phyloP scores from a whole-genome alignment of 2,329 filamentous ascomycete species.

The Hypocrella siamensis region DNA sequence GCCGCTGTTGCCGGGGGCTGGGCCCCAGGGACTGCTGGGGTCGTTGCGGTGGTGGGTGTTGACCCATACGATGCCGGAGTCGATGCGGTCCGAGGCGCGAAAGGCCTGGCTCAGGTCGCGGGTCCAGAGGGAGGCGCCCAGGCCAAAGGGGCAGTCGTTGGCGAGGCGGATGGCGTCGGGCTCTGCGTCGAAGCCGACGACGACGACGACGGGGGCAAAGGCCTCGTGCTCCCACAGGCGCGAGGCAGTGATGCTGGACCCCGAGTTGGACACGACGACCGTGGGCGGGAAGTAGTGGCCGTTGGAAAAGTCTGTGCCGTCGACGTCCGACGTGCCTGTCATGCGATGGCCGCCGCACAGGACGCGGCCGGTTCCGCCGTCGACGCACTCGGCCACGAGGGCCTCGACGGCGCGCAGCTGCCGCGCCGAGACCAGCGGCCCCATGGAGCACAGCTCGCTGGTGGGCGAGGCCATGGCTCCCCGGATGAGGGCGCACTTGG shows the following conservation, averaged over 20 bases:
- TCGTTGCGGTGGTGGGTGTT: conserved; percentile 57
- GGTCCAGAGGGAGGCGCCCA: conserved; percentile 67
- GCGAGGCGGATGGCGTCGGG: conserved; percentile 53
- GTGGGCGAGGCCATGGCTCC: conserved; percentile 39
- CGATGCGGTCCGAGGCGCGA: conserved; percentile 53
- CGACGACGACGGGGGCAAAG: conserved; percentile 65
- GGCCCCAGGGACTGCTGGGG: conserved; percentile 56
- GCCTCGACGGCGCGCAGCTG: conserved; percentile 53
- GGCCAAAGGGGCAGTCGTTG: conserved; percentile 61
- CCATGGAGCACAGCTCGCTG: conserved; percentile 45
- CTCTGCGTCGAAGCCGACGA: conserved; percentile 61
- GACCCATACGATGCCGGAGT: conserved; percentile 45
- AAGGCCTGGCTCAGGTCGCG: conserved; percentile 60
- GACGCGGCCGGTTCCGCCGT: conserved; percentile 22
- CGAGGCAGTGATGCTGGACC: conserved; percentile 46
- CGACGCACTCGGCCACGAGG: conserved; percentile 48
- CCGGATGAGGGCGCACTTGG: conserved; percentile 41
- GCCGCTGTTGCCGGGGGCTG: conserved; percentile 44
- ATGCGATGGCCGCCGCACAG: conserved; percentile 32
- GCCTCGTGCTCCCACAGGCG: conserved; percentile 69
- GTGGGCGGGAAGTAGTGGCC: conserved; percentile 72
- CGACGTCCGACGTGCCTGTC: conserved; percentile 28
- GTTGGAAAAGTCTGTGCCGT: conserved; percentile 34
- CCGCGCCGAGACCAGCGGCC: conserved; percentile 42
- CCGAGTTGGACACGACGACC: conserved; percentile 39